Conservation (phyloP, 495 filamentous ascomycete species). For the Lentithecium fluviatile region DNA sequence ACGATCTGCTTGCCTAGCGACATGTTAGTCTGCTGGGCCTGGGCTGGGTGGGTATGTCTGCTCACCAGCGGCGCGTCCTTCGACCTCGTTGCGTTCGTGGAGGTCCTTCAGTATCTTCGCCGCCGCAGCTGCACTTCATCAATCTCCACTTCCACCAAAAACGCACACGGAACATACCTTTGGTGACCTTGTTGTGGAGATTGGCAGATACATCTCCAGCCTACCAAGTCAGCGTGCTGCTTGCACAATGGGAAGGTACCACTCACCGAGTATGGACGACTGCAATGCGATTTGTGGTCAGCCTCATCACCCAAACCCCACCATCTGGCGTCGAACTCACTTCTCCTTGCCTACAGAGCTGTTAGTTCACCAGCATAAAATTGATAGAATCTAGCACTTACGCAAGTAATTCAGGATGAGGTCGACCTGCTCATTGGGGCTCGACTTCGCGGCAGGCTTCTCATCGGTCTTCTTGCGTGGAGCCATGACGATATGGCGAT, state of each 20-base stretch:
- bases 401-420: slow-evolving; percentile 60
- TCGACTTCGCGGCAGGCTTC: slow-evolving; percentile 36
- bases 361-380: not conserved
- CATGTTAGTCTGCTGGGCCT: not conserved
- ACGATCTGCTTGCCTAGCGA: slow-evolving; percentile 60
- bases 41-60: not conserved
- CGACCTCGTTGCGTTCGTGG: slow-evolving; percentile 59
- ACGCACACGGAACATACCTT: slow-evolving; percentile 45
- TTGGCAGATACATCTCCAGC: slow-evolving; percentile 66
- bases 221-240: slow-evolving; percentile 41
- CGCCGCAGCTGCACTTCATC: slow-evolving; percentile 51
- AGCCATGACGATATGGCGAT: slow-evolving; percentile 44
- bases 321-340: slow-evolving; percentile 39
- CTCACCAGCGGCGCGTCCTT: slow-evolving; percentile 57
- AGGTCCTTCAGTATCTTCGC: slow-evolving; percentile 63
- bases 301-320: not conserved
- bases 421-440: slow-evolving; percentile 41
- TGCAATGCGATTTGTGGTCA: slow-evolving; percentile 28
- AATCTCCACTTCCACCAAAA: not conserved
- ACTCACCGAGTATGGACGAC: slow-evolving; percentile 62
- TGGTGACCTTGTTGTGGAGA: slow-evolving; percentile 66
- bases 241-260: slow-evolving; percentile 9
- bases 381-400: slow-evolving; percentile 39
- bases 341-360: slow-evolving; percentile 54
- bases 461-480: slow-evolving; percentile 56